A percentile compares a stretch with the other conserved stretches of the same genome.
Conservation (phyloP, 2,329 filamentous ascomycete species). For the Alternaria panax region DNA sequence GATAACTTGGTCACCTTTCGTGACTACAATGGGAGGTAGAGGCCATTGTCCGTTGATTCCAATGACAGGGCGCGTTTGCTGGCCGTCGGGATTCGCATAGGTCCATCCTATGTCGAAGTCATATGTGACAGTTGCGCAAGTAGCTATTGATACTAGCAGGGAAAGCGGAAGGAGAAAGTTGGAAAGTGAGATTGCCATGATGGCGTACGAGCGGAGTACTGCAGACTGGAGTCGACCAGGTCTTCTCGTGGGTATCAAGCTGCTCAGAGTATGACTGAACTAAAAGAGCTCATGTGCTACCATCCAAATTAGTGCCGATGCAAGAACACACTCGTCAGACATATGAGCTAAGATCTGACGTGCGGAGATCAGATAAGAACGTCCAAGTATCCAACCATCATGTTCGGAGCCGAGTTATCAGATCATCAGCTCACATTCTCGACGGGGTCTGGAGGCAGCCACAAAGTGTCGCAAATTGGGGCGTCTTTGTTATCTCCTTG, state of each 20-base stretch:
- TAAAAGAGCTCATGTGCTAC: background rate
- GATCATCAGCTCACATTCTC: constrained; percentile 25
- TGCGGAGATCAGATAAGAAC: constrained; percentile 34
- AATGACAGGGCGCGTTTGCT: constrained; percentile 61
- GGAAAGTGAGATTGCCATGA: constrained; percentile 56
- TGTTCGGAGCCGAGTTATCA: constrained; percentile 25
- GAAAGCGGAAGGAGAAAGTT: constrained; percentile 51
- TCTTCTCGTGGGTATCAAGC: constrained; percentile 4
- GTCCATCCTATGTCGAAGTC: constrained; percentile 65
- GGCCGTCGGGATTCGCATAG: constrained; percentile 63
- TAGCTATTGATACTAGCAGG: constrained; percentile 31
- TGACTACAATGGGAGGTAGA: constrained; percentile 74
- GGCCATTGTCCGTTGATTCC: constrained; percentile 80
- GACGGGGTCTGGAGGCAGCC: constrained; percentile 1
- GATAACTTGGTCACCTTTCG: constrained; percentile 74
- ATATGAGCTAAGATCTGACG: constrained; percentile 1
- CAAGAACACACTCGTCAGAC: constrained; percentile 9
- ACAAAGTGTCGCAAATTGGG: constrained; percentile 18
- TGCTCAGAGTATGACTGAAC: background rate
- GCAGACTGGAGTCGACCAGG: constrained; percentile 16
- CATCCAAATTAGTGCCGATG: constrained; percentile 3
- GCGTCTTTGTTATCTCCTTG: background rate
- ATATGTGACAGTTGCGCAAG: constrained; percentile 52
- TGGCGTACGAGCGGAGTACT: constrained; percentile 1
- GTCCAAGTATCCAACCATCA: constrained; percentile 8